phyloP scores from a whole-genome alignment of 257 asterid genomes.

The Scutellaria barbata region DNA sequence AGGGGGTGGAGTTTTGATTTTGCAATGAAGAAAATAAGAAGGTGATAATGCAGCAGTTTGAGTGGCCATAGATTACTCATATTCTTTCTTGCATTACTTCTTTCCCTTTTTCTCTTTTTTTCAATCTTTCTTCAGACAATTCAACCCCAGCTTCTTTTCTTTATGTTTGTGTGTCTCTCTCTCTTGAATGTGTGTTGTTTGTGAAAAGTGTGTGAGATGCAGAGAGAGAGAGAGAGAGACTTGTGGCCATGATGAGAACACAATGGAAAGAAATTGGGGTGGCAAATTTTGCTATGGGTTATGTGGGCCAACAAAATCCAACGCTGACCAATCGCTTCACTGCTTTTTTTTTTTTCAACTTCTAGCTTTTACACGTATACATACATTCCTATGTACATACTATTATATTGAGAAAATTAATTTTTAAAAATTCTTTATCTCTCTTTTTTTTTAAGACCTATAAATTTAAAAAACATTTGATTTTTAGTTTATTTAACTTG shows the following conservation, averaged over 20 bases:
- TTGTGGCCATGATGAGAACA: constrained; percentile 55
- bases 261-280: constrained; percentile 26
- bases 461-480: too few relatives aligned
- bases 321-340: constrained; percentile 45
- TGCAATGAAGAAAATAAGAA: constrained; percentile 43
- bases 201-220: constrained; percentile 31
- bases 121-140: constrained; percentile 23
- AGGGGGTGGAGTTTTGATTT: constrained; percentile 53
- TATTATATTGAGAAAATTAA: too few relatives aligned
- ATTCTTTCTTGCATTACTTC: constrained; percentile 45
- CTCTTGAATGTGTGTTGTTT: constrained; percentile 29
- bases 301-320: constrained; percentile 60
- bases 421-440: too few relatives aligned
- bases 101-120: not conserved
- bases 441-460: too few relatives aligned
- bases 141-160: constrained; percentile 27
- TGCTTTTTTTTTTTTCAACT: constrained; percentile 20
- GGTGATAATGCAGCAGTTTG: constrained; percentile 54
- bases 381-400: too few relatives aligned
- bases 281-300: constrained; percentile 36
- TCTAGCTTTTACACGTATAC: not conserved
- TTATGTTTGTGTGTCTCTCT: not conserved
- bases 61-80: constrained; percentile 76
- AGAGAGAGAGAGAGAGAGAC: constrained; percentile 28
- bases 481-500: too few relatives aligned